Percentiles rank a stretch among this genome's conserved stretches.
Evolutionary conservation across 352 stramenopile genomes (phyloP).

Genomic region (Pythium grandisporangium): DNA sequence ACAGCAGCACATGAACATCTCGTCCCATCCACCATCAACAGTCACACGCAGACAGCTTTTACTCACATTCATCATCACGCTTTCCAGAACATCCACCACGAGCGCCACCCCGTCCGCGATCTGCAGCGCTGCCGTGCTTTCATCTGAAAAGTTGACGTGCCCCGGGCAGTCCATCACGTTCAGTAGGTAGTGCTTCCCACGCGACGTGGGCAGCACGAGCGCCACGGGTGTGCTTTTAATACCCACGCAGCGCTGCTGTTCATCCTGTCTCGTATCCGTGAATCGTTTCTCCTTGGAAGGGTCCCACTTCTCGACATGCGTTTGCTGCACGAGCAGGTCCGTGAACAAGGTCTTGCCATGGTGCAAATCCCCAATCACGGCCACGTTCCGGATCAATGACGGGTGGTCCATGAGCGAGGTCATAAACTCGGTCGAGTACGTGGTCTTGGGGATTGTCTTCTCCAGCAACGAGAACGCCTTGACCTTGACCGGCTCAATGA

Average conservation of each 20-base stretch:
- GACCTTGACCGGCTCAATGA: conserved; percentile 94
- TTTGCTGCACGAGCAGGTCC: conserved; percentile 89
- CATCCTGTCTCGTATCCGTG: conserved; percentile 94
- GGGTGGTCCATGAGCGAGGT: conserved; percentile 87
- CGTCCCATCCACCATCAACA: no score
- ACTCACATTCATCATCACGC: conserved; percentile 94
- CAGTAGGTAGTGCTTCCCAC: conserved; percentile 94
- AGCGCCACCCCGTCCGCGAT: conserved; percentile 92
- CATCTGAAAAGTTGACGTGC: conserved; percentile 97
- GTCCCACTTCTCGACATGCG: conserved; percentile 79
- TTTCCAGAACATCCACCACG: conserved; percentile 97
- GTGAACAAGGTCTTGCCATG: conserved; percentile 92
- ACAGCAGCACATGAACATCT: conserved; percentile 1
- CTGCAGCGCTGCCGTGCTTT: conserved; percentile 90
- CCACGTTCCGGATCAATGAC: conserved; percentile 89
- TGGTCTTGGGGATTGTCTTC: conserved; percentile 71
- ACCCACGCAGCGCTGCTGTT: conserved; percentile 95
- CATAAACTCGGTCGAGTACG: conserved; percentile 87
- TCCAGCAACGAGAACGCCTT: conserved; percentile 92
- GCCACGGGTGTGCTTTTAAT: conserved; percentile 97
- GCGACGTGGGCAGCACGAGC: conserved; percentile 88
- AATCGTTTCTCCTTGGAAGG: conserved; percentile 79
- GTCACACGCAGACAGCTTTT: no score
- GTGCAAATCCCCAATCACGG: conserved; percentile 96
- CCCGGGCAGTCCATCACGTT: conserved; percentile 97